phyloP scores from a whole-genome alignment of 257 asterid genomes.

The Capsicum pubescens region DNA sequence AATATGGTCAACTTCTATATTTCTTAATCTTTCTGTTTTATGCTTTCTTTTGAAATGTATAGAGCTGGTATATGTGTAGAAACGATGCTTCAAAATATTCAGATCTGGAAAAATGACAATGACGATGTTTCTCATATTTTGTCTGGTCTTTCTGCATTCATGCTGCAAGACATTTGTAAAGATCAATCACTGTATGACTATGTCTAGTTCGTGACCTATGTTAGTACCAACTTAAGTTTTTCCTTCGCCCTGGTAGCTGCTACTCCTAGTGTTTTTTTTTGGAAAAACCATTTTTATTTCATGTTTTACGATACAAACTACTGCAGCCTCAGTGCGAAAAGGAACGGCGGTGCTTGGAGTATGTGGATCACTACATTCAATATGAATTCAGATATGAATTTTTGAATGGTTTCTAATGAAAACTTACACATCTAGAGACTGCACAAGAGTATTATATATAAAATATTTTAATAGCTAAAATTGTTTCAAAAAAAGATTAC shows the following conservation, averaged over 20 bases:
- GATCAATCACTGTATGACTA: slow-evolving; percentile 12
- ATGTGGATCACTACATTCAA: not conserved
- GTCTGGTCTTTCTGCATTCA: not conserved
- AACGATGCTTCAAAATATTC: not conserved
- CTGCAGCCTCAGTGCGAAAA: not conserved
- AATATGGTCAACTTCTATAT: slow-evolving; percentile 7
- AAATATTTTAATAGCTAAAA: not conserved
- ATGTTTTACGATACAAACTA: not conserved
- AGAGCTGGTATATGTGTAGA: slow-evolving; percentile 1
- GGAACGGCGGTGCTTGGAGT: not conserved
- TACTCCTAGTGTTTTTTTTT: not conserved
- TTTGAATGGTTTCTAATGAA: slow-evolving; percentile 16
- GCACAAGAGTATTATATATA: not conserved
- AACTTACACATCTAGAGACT: not conserved
- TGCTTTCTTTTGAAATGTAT: slow-evolving; percentile 20
- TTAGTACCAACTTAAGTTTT: slow-evolving; percentile 6
- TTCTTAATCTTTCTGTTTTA: not conserved
- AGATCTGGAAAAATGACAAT: not conserved
- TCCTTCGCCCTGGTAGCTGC: slow-evolving; percentile 6
- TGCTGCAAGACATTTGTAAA: slow-evolving; percentile 6
- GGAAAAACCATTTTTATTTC: not conserved
- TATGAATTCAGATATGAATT: not conserved
- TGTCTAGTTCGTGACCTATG: slow-evolving; percentile 10
- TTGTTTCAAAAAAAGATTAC: not conserved
- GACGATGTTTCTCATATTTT: not conserved